phyloP scores from a whole-genome alignment of 352 stramenopile species.

The Aphanomyces invadans region DNA sequence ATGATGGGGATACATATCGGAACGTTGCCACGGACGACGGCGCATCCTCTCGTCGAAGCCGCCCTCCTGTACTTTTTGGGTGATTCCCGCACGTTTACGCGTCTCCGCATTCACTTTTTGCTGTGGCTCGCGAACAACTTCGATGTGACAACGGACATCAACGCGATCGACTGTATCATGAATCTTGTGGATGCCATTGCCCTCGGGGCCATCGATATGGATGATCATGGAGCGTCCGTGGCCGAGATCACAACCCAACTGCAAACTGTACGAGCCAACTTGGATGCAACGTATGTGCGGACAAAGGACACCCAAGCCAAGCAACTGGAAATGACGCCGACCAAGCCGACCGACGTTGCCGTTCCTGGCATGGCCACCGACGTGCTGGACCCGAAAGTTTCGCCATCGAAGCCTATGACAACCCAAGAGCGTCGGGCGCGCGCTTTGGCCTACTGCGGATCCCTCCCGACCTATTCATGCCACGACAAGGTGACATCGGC shows the following conservation, averaged over 20 bases:
- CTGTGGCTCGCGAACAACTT: neutral
- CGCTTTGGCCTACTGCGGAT: neutral
- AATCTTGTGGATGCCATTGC: neutral
- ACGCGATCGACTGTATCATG: neutral
- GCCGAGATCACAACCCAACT: neutral
- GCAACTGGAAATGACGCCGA: neutral
- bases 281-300: neutral
- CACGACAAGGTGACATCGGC: neutral
- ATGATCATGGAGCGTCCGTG: neutral
- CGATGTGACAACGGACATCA: neutral
- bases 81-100: neutral
- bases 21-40: neutral
- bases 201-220: neutral
- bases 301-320: neutral
- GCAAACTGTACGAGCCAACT: neutral
- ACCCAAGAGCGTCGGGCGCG: neutral
- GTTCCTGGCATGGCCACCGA: neutral
- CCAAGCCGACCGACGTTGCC: neutral
- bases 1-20: neutral
- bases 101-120: neutral
- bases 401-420: neutral
- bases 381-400: neutral
- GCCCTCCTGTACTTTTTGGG: neutral
- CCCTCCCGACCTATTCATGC: neutral
- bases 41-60: neutral